Evolutionary conservation across 331 rosid genomes (phyloP), one percentile per base, ranked within the genome.

Genomic region (Dryas integrifolia): DNA sequence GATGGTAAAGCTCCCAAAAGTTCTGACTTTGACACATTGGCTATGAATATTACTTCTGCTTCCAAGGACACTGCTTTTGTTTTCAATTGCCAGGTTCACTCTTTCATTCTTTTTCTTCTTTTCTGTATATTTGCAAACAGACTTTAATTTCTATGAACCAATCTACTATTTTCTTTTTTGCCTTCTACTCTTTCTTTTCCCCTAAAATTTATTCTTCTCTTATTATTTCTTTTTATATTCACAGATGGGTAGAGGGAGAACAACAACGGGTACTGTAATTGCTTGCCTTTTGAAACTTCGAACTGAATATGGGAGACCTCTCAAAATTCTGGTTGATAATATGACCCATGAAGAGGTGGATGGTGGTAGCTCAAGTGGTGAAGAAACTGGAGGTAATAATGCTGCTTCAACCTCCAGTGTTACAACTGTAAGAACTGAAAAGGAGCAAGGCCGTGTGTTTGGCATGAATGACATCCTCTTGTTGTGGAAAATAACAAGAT

Each of bases 1-100:
- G 97, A 92, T 65, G 97, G 97, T 72, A 92, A 92, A 86, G 98
- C 93, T 74, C 97, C 98, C 44, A 88, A 90, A 83, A 86, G 96
- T 82, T 92, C 98, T 9, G 98, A 90, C 81, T 84, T 92, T 45
- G 93, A 92, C 72, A 81, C 86, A 40, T 71, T 92, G 84, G 88
- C 97, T 18, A 67, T 65, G 72, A 90, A 92, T 88, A 90, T 88
- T 70, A 86, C 92, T 78, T 90, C 93, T 77, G 88, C 98, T 74
- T 74, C 88, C 63, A 84, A 84, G 82, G 96, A 85, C 76, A 81
- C 97, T 77, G 86, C 88, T 74, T 90, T 88, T 83, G 98, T 90
- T 82, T 92, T 92, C 88, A 92, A 92, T 77, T 90, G 98, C 81
- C 98, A 92, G 97, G 98, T 88, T 71, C 66, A 61, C 47, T 70